Evolutionary conservation across 768 basidiomycete genomes (phyloP), one percentile per base, ranked within the genome.

Genomic region (Tricholoma bakamatsutake): DNA sequence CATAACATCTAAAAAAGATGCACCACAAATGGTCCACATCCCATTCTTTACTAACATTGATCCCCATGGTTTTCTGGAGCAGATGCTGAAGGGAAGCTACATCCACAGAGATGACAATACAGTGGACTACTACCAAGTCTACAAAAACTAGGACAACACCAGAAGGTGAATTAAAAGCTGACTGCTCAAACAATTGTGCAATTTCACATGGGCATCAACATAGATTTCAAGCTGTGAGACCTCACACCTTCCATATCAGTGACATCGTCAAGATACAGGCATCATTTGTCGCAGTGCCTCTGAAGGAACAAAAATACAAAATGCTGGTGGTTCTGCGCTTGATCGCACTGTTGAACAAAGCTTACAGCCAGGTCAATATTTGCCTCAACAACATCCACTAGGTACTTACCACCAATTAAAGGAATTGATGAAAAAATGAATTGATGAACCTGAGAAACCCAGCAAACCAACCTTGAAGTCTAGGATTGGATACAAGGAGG

Each of bases 21-120:
- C 53, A 31, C 42, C 53, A 7, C 37, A 54, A 11, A 46, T 46
- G 42, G 30, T 27, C 4, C 53, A 54, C 33, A 54, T 54, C 21
- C 53, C 40, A 15, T 54, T 54, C 43, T 28, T 12, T 11, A 24
- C 46, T 6, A 13, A 0, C 18, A 33, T 48, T 28, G 8, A 48
- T 28, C 28, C 28, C 10, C 30, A 5, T 34, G 48, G 48, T 18
- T 31, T 34, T 31, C 28, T 50, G 2, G 30, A 50, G 30, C 48
- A 50, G 28, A 18, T 50, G 48, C 30, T 34, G 34, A 34, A 30
- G 17, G 30, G 9, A 18, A 34, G 15, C 11, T 31, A 50, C 15
- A 12, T 50, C 28, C 48, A 50, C 8, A 15, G 48, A 31, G 48
- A 50, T 7, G 30, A 50, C 17, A 50, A 50, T 50, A 27, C 9